A percentile compares a stretch with the other conserved stretches of the same genome.
These are phyloP conservation scores for Fusarium subglutinans DNA, from an alignment of 2,329 filamentous ascomycete species.

Conservation along the genomic window DNA sequence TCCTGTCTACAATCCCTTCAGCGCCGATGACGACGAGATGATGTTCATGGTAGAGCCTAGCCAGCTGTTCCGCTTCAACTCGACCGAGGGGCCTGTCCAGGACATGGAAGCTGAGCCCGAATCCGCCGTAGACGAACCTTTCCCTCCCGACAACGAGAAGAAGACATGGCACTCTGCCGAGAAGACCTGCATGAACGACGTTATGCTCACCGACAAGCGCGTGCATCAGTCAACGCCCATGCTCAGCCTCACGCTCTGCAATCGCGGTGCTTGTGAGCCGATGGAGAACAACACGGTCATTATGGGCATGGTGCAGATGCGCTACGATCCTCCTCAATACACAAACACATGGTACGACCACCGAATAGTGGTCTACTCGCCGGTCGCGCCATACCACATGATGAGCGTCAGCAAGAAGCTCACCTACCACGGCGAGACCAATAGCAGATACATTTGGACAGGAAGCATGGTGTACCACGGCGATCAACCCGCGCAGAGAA, in stretches of 20 bases:
- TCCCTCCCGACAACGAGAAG: constrained; percentile 21
- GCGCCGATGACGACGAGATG: constrained; percentile 33
- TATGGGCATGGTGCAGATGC: constrained; percentile 38
- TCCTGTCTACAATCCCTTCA: constrained; percentile 29
- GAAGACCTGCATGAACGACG: constrained; percentile 34
- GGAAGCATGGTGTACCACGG: constrained; percentile 38
- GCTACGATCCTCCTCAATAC: constrained; percentile 34
- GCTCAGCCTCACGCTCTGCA: constrained; percentile 36
- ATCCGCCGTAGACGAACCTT: constrained; percentile 34
- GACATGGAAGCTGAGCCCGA: constrained; percentile 21
- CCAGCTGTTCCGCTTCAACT: constrained; percentile 28
- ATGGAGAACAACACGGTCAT: constrained; percentile 32
- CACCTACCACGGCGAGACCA: constrained; percentile 36
- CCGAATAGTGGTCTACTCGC: constrained; percentile 35
- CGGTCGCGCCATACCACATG: constrained; percentile 30
- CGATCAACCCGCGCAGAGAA: constrained; percentile 16
- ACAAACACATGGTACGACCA: constrained; percentile 38
- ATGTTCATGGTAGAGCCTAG: constrained; percentile 39
- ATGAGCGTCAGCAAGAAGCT: constrained; percentile 39
- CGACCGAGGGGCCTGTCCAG: constrained; percentile 11
- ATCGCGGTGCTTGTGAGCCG: constrained; percentile 32
- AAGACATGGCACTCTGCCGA: constrained; percentile 34
- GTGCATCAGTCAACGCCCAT: constrained; percentile 40
- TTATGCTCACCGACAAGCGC: constrained; percentile 34
- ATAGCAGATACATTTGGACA: constrained; percentile 37